Evolutionary conservation across 805 yeast species (phyloP).

Genomic region (Candida andamanensis): DNA sequence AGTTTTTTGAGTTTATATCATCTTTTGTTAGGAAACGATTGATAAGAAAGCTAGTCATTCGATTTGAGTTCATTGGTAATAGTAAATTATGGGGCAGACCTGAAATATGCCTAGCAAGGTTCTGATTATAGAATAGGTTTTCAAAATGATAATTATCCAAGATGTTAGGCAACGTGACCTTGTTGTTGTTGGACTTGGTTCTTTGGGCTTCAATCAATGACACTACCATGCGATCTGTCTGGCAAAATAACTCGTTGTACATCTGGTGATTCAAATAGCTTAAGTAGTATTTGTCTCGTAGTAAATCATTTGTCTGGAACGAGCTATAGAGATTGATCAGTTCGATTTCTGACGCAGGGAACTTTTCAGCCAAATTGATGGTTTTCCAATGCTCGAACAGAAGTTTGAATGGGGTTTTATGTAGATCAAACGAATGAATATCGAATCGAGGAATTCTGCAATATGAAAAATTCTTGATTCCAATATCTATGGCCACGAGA

Average conservation of each 20-base stretch:
- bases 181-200: constrained; percentile 29
- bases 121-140: constrained; percentile 28
- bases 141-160: constrained; percentile 35
- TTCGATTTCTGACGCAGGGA: constrained; percentile 5
- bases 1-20: constrained; percentile 8
- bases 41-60: constrained; percentile 36
- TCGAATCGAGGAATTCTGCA: constrained; percentile 17
- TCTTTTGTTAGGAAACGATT: constrained; percentile 25
- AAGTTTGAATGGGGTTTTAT: not conserved
- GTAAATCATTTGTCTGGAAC: constrained; percentile 3
- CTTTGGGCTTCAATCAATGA: constrained; percentile 37
- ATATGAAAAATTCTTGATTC: constrained; percentile 38
- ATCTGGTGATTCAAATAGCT: constrained; percentile 13
- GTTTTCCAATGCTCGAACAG: constrained; percentile 13
- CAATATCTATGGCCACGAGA: constrained; percentile 33
- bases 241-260: constrained; percentile 14
- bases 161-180: constrained; percentile 35
- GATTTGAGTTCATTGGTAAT: constrained; percentile 31
- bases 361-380: constrained; percentile 9
- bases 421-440: not conserved
- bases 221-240: constrained; percentile 15
- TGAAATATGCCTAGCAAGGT: constrained; percentile 14
- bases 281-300: constrained; percentile 5
- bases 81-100: constrained; percentile 13
- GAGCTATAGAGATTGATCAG: constrained; percentile 5